phyloP scores from a whole-genome alignment of 1,139 yeast species.

The Pichia sp. region DNA sequence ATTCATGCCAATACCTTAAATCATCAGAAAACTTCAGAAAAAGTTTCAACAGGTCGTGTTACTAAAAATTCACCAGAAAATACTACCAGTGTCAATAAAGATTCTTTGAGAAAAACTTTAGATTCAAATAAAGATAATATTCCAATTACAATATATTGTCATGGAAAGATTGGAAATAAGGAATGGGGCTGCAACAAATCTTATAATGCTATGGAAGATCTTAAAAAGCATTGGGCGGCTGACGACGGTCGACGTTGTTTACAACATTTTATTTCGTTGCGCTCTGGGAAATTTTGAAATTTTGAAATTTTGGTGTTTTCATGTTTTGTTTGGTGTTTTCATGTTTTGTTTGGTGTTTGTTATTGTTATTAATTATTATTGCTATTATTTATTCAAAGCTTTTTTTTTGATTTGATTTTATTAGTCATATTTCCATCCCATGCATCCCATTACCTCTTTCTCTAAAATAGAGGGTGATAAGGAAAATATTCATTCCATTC shows the following conservation, averaged over 20 bases:
- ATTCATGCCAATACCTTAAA: too few species aligned
- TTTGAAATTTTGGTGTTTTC: not conserved
- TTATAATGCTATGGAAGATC: not conserved
- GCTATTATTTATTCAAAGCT: too few species aligned
- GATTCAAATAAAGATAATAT: too few species aligned
- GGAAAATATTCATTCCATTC: constrained; percentile 70
- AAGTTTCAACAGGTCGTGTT: too few species aligned
- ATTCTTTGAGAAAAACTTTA: too few species aligned
- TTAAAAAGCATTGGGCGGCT: not conserved
- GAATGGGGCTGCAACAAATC: not conserved
- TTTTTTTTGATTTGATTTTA: not conserved
- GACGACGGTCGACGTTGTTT: not conserved
- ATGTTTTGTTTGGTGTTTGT: too few species aligned
- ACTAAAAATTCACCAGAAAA: too few species aligned
- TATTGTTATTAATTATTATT: too few species aligned
- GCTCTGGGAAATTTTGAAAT: not conserved
- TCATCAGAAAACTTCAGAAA: too few species aligned
- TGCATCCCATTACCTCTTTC: not conserved
- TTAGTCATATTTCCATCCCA: not conserved
- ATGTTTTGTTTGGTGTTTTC: too few species aligned
- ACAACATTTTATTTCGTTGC: not conserved
- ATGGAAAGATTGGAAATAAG: not conserved
- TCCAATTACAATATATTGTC: not conserved
- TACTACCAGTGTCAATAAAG: too few species aligned
- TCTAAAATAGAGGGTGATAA: constrained; percentile 56